phyloP scores from a whole-genome alignment of 441 rosid species.

The Theobroma grandiflorum region DNA sequence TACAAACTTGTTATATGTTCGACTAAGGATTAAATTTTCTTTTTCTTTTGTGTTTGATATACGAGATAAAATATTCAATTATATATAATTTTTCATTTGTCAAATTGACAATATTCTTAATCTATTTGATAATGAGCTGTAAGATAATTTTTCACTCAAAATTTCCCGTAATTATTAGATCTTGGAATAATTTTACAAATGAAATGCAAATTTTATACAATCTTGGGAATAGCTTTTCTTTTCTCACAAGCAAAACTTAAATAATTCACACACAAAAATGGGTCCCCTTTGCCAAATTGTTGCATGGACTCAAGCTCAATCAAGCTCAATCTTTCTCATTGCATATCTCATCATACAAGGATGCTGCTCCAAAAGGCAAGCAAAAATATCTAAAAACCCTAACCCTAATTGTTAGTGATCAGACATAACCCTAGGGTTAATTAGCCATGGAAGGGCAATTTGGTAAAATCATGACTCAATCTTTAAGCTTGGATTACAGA shows the following conservation, averaged over 20 bases:
- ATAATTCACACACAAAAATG: constrained; percentile 26
- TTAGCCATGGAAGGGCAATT: constrained; percentile 14
- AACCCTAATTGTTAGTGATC: neutral
- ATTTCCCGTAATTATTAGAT: neutral
- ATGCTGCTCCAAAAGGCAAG: constrained; percentile 19
- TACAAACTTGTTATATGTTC: neutral
- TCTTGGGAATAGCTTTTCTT: constrained; percentile 30
- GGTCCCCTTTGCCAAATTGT: constrained; percentile 28
- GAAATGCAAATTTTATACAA: neutral
- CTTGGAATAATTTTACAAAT: neutral
- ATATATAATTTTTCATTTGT: neutral
- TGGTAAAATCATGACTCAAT: constrained; percentile 1
- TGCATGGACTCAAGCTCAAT: constrained; percentile 27
- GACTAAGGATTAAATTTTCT: neutral
- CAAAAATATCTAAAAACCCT: neutral
- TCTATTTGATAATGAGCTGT: neutral
- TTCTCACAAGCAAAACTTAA: constrained; percentile 40
- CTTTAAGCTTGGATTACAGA: neutral
- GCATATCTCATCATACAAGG: constrained; percentile 6
- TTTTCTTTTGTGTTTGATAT: neutral
- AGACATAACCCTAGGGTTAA: constrained; percentile 16
- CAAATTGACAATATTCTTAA: neutral
- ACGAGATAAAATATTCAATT: neutral
- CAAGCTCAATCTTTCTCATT: constrained; percentile 25
- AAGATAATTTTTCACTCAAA: neutral